Conservation (phyloP, 2,329 filamentous ascomycete species). For the Diaporthe citriasiana region DNA sequence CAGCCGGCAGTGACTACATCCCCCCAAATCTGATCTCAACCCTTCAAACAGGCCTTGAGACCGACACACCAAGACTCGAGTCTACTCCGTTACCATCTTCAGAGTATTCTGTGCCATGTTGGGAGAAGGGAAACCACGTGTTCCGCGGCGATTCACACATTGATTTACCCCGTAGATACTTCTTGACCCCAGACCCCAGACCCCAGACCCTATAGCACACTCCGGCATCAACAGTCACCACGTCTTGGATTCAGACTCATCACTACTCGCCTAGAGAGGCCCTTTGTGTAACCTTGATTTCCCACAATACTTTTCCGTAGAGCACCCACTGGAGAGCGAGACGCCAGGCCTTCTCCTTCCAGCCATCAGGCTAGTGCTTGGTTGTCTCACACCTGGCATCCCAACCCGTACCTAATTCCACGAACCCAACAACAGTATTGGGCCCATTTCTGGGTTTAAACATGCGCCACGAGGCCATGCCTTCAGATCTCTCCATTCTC, state of each 20-base stretch:
- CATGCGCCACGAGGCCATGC: slow-evolving; percentile 44
- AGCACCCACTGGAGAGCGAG: slow-evolving; percentile 6
- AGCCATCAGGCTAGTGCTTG: background rate
- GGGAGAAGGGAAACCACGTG: background rate
- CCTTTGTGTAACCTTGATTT: slow-evolving; percentile 11
- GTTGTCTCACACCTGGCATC: background rate
- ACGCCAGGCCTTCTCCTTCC: background rate
- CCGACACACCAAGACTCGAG: background rate
- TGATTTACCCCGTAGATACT: background rate
- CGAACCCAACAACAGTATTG: background rate
- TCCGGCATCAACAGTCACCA: slow-evolving; percentile 2
- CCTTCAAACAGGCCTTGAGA: background rate
- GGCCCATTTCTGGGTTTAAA: background rate
- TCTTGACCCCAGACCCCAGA: background rate
- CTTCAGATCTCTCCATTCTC: slow-evolving; percentile 59
- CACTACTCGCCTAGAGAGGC: background rate
- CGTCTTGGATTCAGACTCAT: background rate
- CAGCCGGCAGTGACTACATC: background rate
- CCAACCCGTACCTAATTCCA: background rate
- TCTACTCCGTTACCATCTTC: background rate
- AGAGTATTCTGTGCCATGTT: background rate
- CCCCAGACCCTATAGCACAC: background rate
- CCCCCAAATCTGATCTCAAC: background rate
- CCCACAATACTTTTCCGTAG: slow-evolving; percentile 13
- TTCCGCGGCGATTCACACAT: background rate